These are phyloP conservation scores for Chaetomium strumarium DNA, from an alignment of 2,329 filamentous ascomycete species.

Conservation along the genomic window DNA sequence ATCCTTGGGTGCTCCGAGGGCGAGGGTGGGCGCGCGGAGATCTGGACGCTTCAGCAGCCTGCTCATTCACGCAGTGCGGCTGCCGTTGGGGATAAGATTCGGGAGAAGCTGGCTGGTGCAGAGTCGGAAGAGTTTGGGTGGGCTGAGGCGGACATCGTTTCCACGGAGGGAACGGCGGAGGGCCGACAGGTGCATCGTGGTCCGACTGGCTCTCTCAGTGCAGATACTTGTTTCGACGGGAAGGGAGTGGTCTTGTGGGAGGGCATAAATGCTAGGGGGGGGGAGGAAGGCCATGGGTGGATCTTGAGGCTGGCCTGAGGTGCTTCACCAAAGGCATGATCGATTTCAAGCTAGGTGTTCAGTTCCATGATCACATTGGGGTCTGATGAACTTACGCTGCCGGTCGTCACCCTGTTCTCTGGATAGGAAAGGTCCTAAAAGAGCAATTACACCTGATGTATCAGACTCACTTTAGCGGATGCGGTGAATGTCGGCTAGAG, in stretches of 20 bases:
- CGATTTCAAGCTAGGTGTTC: background rate
- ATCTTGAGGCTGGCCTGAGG: slow-evolving; percentile 28
- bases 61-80: slow-evolving; percentile 41
- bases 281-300: slow-evolving; percentile 37
- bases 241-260: slow-evolving; percentile 48
- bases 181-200: slow-evolving; percentile 38
- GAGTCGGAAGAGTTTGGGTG: slow-evolving; percentile 44
- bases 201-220: slow-evolving; percentile 36
- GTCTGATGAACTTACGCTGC: too few species aligned
- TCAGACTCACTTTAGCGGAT: too few species aligned
- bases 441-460: too few species aligned
- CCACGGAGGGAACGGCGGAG: slow-evolving; percentile 36
- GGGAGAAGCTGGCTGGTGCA: slow-evolving; percentile 36
- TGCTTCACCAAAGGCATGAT: too few species aligned
- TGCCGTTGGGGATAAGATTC: slow-evolving; percentile 44
- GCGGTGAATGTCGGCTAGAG: too few species aligned
- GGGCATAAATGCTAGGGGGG: slow-evolving; percentile 40
- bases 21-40: slow-evolving; percentile 30
- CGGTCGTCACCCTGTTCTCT: too few species aligned
- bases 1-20: slow-evolving; percentile 37
- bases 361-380: too few species aligned
- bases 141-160: slow-evolving; percentile 44
- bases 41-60: slow-evolving; percentile 49
- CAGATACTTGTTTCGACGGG: slow-evolving; percentile 38
- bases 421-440: too few species aligned